These are phyloP conservation scores for Neurospora africana DNA, from an alignment of 495 filamentous ascomycete genomes.

Conservation along the genomic window DNA sequence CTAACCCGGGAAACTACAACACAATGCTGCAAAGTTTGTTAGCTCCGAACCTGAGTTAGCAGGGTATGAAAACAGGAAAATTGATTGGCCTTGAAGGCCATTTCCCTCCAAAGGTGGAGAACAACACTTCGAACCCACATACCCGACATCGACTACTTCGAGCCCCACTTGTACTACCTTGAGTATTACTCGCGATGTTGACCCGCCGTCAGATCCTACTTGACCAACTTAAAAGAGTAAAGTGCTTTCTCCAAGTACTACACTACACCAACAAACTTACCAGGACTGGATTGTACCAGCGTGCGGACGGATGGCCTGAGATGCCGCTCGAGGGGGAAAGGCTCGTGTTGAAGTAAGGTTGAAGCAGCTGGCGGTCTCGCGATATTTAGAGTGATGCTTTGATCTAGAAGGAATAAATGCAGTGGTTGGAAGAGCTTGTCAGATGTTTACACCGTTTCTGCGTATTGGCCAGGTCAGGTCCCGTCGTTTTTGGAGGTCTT, in stretches of 20 bases:
- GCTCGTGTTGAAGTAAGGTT: not conserved
- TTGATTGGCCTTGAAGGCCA: not conserved
- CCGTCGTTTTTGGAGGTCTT: not conserved
- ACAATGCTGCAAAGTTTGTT: not conserved
- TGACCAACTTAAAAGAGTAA: not conserved
- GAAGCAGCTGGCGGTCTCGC: not conserved
- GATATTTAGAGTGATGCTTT: not conserved
- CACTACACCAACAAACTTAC: not conserved
- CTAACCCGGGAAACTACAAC: not conserved
- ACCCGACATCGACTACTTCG: not conserved
- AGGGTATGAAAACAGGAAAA: not conserved
- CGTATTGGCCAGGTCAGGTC: not conserved
- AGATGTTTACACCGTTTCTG: not conserved
- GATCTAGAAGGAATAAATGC: not conserved
- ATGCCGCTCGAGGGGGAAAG: not conserved
- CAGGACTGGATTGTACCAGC: not conserved
- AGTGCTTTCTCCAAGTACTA: not conserved
- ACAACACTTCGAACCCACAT: not conserved
- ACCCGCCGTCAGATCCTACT: not conserved
- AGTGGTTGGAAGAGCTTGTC: not conserved
- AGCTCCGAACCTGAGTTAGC: not conserved
- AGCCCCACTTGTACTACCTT: not conserved
- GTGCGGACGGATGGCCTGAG: not conserved
- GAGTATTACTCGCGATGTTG: not conserved
- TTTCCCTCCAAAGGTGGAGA: not conserved